These are phyloP conservation scores for Stipa capillata DNA, from an alignment of 176 grass and related monocot genomes.

Conservation along the genomic window DNA sequence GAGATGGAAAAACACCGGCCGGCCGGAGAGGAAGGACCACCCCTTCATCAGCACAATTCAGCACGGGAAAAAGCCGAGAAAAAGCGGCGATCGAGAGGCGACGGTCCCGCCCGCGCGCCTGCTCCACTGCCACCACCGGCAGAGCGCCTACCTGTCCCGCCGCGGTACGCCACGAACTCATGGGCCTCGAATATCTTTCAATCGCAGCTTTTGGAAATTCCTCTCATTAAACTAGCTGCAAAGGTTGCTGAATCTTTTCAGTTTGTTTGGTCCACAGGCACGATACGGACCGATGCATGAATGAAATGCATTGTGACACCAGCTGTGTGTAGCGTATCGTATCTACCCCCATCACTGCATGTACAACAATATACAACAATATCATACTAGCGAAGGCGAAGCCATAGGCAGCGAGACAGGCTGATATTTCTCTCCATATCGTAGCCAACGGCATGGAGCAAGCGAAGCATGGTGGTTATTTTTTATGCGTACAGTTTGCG, in stretches of 20 bases:
- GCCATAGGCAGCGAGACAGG: background rate
- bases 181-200: constrained; percentile 27
- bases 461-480: background rate
- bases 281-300: background rate
- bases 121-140: background rate
- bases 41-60: no score
- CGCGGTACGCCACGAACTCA: constrained; percentile 19
- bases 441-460: background rate
- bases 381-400: no score
- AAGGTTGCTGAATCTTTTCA: background rate
- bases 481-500: constrained; percentile 13
- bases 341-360: background rate
- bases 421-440: background rate
- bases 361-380: background rate
- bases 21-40: background rate
- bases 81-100: background rate
- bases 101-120: background rate
- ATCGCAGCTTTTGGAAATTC: background rate
- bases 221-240: background rate
- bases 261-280: background rate
- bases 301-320: background rate
- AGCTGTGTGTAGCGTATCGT: background rate
- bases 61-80: background rate
- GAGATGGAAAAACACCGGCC: constrained; percentile 8
- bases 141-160: constrained; percentile 4